These are phyloP conservation scores for Dorcoceras hygrometricum DNA, from an alignment of 257 asterid genomes.

Conservation along the genomic window DNA sequence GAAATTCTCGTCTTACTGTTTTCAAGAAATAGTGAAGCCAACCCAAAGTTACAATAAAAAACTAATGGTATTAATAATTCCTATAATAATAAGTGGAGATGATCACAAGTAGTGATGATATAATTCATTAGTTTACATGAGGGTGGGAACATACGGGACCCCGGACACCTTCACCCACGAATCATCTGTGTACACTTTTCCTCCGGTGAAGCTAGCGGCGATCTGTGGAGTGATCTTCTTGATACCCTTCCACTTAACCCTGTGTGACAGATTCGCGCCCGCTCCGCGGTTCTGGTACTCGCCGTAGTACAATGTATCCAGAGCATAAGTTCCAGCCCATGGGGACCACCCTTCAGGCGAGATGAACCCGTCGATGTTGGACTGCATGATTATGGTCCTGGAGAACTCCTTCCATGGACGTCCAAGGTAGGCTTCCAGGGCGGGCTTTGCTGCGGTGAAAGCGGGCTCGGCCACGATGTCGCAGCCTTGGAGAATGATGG, in stretches of 20 bases:
- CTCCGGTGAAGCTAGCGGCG: slow-evolving; percentile 55
- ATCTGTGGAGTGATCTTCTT: slow-evolving; percentile 45
- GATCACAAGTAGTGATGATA: neutral
- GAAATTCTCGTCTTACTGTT: neutral
- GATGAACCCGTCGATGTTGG: slow-evolving; percentile 47
- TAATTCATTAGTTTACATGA: slow-evolving; percentile 20
- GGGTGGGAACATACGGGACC: slow-evolving; percentile 44
- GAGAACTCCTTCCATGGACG: slow-evolving; percentile 86
- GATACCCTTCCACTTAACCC: slow-evolving; percentile 79
- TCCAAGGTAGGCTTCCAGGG: slow-evolving; percentile 47
- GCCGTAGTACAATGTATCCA: slow-evolving; percentile 58
- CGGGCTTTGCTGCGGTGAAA: slow-evolving; percentile 25
- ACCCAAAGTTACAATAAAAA: neutral
- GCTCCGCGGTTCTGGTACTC: slow-evolving; percentile 67
- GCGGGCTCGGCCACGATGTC: slow-evolving; percentile 46
- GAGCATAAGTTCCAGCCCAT: slow-evolving; percentile 60
- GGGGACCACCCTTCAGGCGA: slow-evolving; percentile 73
- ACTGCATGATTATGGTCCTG: slow-evolving; percentile 65
- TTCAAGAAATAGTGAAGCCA: neutral
- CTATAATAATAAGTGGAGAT: neutral
- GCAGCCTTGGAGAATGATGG: slow-evolving; percentile 49
- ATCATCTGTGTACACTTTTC: slow-evolving; percentile 33
- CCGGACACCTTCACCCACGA: slow-evolving; percentile 51
- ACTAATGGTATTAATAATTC: neutral
- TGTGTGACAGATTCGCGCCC: slow-evolving; percentile 38